phyloP scores from a whole-genome alignment of 768 basidiomycete species.

The Lactifluus echinatus region DNA sequence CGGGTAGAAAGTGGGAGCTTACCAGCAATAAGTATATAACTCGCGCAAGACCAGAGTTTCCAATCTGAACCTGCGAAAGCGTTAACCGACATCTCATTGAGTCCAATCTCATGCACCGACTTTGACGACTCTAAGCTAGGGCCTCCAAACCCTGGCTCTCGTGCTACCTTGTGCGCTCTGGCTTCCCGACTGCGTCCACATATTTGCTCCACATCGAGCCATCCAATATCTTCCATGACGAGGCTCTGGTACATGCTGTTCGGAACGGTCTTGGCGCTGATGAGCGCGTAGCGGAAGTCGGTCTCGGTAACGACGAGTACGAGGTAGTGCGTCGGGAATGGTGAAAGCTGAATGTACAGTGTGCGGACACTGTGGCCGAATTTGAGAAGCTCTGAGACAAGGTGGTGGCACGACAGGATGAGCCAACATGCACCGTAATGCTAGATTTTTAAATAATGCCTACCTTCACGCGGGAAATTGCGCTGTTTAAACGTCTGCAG shows the following conservation, averaged over 20 bases:
- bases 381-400: constrained; percentile 51
- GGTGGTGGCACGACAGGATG: constrained; percentile 1
- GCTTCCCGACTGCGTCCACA: constrained; percentile 30
- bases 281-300: constrained; percentile 74
- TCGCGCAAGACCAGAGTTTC: constrained; percentile 68
- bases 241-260: constrained; percentile 51
- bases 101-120: neutral
- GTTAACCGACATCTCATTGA: neutral
- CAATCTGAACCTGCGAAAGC: constrained; percentile 44
- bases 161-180: constrained; percentile 26
- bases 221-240: constrained; percentile 70
- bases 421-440: neutral
- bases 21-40: constrained; percentile 87
- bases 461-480: constrained; percentile 61
- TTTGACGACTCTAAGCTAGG: constrained; percentile 3
- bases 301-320: constrained; percentile 75
- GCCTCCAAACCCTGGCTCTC: constrained; percentile 17
- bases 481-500: constrained; percentile 61
- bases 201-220: constrained; percentile 67
- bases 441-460: neutral
- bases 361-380: constrained; percentile 56
- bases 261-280: constrained; percentile 49
- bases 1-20: constrained; percentile 15
- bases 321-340: constrained; percentile 75
- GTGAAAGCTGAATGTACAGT: constrained; percentile 66